Conservation (phyloP, 2,329 filamentous ascomycete genomes). For the Sarocladium strictum region DNA sequence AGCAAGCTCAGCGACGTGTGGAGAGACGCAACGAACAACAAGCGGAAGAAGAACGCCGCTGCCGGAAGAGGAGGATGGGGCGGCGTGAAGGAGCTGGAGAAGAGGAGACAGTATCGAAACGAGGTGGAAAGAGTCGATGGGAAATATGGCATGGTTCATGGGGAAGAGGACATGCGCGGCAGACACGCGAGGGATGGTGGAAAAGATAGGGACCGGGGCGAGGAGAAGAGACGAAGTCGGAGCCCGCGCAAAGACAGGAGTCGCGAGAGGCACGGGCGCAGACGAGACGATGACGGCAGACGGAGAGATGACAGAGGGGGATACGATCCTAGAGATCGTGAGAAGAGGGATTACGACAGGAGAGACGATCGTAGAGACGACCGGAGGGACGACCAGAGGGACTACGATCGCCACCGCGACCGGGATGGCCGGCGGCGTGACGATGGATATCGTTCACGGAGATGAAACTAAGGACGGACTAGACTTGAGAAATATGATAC, state of each 20-base stretch:
- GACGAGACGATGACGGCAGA: not conserved
- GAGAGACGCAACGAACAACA: constrained; percentile 79
- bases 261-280: constrained; percentile 12
- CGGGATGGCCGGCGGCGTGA: constrained; percentile 19
- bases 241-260: constrained; percentile 12
- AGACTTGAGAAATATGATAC: constrained; percentile 10
- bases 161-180: constrained; percentile 60
- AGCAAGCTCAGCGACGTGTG: constrained; percentile 82
- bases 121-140: constrained; percentile 36
- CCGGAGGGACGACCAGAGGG: constrained; percentile 16
- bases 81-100: constrained; percentile 81
- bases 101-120: constrained; percentile 82
- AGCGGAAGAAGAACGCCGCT: constrained; percentile 52
- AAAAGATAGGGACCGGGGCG: constrained; percentile 32
- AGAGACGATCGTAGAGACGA: constrained; percentile 17
- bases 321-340: constrained; percentile 17
- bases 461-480: constrained; percentile 10
- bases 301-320: constrained; percentile 19
- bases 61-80: constrained; percentile 72
- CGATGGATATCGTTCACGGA: constrained; percentile 14
- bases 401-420: constrained; percentile 18
- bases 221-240: constrained; percentile 25
- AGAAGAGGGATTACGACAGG: constrained; percentile 12
- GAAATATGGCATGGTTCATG: constrained; percentile 75
- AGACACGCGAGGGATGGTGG: constrained; percentile 39